Conservation (phyloP, 2,329 filamentous ascomycete genomes). For the Sordariomycetes sp. region DNA sequence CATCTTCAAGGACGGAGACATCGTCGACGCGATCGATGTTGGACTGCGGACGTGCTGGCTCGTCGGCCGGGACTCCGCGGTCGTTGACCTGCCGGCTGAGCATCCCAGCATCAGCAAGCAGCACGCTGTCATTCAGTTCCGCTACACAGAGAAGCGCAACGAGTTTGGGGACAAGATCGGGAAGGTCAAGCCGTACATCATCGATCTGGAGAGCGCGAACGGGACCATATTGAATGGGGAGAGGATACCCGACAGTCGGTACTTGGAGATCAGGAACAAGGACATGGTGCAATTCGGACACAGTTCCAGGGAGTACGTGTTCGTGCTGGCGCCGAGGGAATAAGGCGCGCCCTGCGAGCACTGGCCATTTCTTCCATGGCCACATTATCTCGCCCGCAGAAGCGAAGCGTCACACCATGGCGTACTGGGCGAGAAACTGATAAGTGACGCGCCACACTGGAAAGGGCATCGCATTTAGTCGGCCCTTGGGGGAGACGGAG, state of each 20-base stretch:
- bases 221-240: slow-evolving; percentile 78
- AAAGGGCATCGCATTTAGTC: too few relatives aligned
- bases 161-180: slow-evolving; percentile 80
- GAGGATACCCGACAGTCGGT: slow-evolving; percentile 64
- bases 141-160: slow-evolving; percentile 72
- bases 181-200: slow-evolving; percentile 75
- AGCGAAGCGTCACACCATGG: too few relatives aligned
- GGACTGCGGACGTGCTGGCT: slow-evolving; percentile 79
- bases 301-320: slow-evolving; percentile 87
- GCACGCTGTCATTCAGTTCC: slow-evolving; percentile 91
- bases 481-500: too few relatives aligned
- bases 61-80: slow-evolving; percentile 67
- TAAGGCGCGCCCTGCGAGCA: too few relatives aligned
- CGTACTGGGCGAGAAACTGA: too few relatives aligned
- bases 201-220: slow-evolving; percentile 90
- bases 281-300: slow-evolving; percentile 84
- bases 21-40: slow-evolving; percentile 75
- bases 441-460: too few relatives aligned
- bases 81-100: slow-evolving; percentile 77
- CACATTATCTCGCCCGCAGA: too few relatives aligned
- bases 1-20: slow-evolving; percentile 76
- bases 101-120: slow-evolving; percentile 93
- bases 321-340: slow-evolving; percentile 62
- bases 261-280: slow-evolving; percentile 78
- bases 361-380: too few relatives aligned